Percentiles rank a stretch among this genome's conserved stretches.
phyloP scores from a whole-genome alignment of 371 early-diverging fungal genomes.

The Lichtheimia corymbifera region DNA sequence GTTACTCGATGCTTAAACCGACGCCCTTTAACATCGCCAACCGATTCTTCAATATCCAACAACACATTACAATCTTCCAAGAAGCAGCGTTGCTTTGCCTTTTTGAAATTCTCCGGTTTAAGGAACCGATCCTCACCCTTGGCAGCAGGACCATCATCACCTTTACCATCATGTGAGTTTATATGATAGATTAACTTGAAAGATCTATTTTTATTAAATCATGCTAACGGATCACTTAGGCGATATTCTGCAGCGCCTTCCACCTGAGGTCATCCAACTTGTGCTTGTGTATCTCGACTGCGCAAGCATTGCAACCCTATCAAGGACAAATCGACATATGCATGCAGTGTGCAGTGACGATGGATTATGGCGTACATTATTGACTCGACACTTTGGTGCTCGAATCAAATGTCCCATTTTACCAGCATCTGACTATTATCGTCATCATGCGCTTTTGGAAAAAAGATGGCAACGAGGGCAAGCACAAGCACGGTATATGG shows the following conservation, averaged over 20 bases:
- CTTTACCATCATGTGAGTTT: neutral
- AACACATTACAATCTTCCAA: neutral
- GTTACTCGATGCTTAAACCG: slow-evolving; percentile 17
- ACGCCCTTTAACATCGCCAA: neutral
- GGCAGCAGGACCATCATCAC: neutral
- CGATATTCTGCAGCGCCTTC: slow-evolving; percentile 17
- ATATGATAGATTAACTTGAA: neutral
- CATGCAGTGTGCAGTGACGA: slow-evolving; percentile 22
- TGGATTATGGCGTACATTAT: slow-evolving; percentile 28
- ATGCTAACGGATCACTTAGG: neutral
- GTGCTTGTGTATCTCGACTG: slow-evolving; percentile 28
- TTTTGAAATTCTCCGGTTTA: slow-evolving; percentile 10
- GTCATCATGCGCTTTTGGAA: slow-evolving; percentile 24
- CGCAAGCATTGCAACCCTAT: slow-evolving; percentile 20
- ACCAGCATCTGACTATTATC: slow-evolving; percentile 21
- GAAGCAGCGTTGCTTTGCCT: neutral
- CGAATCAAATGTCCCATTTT: neutral
- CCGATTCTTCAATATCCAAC: neutral
- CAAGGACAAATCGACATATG: slow-evolving; percentile 24
- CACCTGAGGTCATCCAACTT: slow-evolving; percentile 29
- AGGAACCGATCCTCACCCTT: neutral
- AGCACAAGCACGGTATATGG: slow-evolving; percentile 41
- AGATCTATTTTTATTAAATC: neutral
- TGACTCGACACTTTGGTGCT: slow-evolving; percentile 23
- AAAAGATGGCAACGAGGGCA: slow-evolving; percentile 42